These are phyloP conservation scores for Leptographium lundbergii DNA, from an alignment of 2,329 filamentous ascomycete genomes.

Conservation along the genomic window DNA sequence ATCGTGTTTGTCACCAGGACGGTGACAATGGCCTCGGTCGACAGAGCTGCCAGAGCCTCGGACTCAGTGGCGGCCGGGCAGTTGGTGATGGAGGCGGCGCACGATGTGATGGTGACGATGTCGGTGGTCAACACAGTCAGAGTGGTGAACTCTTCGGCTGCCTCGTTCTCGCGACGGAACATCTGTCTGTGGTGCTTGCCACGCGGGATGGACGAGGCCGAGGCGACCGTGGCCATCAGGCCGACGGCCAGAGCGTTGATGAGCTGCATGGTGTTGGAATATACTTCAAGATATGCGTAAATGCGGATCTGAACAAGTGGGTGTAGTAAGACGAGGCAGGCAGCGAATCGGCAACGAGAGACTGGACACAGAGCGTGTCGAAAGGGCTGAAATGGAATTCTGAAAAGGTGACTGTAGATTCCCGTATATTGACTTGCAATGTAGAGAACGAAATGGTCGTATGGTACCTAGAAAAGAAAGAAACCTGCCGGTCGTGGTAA, in stretches of 20 bases:
- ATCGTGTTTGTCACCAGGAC: constrained; percentile 26
- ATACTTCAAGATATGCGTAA: not conserved
- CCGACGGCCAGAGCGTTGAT: constrained; percentile 27
- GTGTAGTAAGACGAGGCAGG: not conserved
- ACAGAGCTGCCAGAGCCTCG: constrained; percentile 19
- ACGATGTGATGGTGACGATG: constrained; percentile 24
- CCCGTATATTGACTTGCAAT: not conserved
- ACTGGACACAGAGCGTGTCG: not conserved
- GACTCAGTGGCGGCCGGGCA: constrained; percentile 19
- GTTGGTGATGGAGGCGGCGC: constrained; percentile 15
- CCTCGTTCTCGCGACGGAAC: constrained; percentile 19
- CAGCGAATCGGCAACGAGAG: not conserved
- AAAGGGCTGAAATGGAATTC: constrained; percentile 10
- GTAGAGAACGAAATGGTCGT: not conserved
- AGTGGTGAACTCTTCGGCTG: constrained; percentile 24
- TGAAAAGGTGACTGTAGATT: not conserved
- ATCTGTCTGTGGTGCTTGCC: constrained; percentile 23
- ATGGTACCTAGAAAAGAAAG: not conserved
- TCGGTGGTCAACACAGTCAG: constrained; percentile 27
- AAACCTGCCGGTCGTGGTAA: not conserved
- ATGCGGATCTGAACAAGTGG: not conserved
- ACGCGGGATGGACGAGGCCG: constrained; percentile 25
- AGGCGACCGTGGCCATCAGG: constrained; percentile 29
- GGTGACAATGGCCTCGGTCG: constrained; percentile 14
- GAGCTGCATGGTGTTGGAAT: constrained; percentile 33